A percentile compares a stretch with the other conserved stretches of the same genome.
Evolutionary conservation across 805 yeast genomes (phyloP).

Genomic region (Cyberlindnera bimundalis): DNA sequence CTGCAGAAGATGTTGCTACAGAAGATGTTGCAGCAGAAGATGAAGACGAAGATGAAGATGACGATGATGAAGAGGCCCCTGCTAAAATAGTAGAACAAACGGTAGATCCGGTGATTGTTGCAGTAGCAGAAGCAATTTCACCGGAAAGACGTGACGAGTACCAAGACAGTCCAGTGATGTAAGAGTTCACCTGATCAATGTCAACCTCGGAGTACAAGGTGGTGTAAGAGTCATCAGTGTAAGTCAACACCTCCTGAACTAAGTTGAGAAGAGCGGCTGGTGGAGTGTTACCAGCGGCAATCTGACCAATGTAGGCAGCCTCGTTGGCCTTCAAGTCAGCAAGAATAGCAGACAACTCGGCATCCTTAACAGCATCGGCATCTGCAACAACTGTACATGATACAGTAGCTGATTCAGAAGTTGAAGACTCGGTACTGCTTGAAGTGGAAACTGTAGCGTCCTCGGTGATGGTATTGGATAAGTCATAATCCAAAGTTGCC

Average conservation of each 20-base stretch:
- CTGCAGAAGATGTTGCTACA: neutral
- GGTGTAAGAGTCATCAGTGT: constrained; percentile 33
- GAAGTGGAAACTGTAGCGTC: neutral
- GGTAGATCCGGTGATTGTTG: constrained; percentile 7
- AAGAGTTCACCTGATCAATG: constrained; percentile 23
- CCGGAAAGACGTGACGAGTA: constrained; percentile 22
- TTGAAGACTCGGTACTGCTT: neutral
- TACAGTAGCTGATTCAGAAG: neutral
- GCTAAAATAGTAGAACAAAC: neutral
- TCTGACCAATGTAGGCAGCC: constrained; percentile 21
- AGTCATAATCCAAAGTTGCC: constrained; percentile 1
- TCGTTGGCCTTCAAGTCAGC: constrained; percentile 17
- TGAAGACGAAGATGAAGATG: neutral
- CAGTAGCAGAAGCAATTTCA: constrained; percentile 16
- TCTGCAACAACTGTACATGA: constrained; percentile 2
- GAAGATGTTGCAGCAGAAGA: neutral
- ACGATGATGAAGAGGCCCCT: neutral
- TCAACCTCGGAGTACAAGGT: constrained; percentile 29
- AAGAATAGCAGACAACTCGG: constrained; percentile 6
- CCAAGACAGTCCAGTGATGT: constrained; percentile 34
- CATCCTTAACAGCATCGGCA: constrained; percentile 4
- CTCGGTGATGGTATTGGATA: neutral
- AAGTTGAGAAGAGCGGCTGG: constrained; percentile 30
- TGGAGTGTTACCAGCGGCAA: constrained; percentile 21
- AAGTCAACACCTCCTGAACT: constrained; percentile 29